Conservation (phyloP, 805 yeast species). For the Huiozyma naganishii region DNA sequence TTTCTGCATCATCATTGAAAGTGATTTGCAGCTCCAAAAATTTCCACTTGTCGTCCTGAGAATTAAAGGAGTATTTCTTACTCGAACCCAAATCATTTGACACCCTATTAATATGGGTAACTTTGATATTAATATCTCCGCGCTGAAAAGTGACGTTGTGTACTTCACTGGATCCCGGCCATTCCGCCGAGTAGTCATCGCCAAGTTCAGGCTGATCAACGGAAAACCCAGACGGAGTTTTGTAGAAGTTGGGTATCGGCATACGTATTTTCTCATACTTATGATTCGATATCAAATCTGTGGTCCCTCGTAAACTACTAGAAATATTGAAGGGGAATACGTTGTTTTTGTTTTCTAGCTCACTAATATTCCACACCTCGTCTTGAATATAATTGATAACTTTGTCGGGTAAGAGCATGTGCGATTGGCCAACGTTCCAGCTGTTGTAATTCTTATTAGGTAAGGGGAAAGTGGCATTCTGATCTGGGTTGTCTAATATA, state of each 20-base stretch:
- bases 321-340: slow-evolving; percentile 37
- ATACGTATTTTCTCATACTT: slow-evolving; percentile 14
- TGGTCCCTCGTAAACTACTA: slow-evolving; percentile 36
- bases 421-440: slow-evolving; percentile 40
- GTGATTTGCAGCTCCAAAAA: slow-evolving; percentile 28
- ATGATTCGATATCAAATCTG: slow-evolving; percentile 19
- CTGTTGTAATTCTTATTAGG: slow-evolving; percentile 34
- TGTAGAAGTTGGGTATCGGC: slow-evolving; percentile 28
- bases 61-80: slow-evolving; percentile 20
- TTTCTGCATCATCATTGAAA: slow-evolving; percentile 36
- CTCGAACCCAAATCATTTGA: slow-evolving; percentile 11
- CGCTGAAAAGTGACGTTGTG: slow-evolving; percentile 22
- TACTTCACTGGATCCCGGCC: slow-evolving; percentile 13
- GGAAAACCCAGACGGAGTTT: slow-evolving; percentile 20
- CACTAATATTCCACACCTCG: slow-evolving; percentile 40
- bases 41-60: slow-evolving; percentile 30
- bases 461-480: slow-evolving; percentile 47
- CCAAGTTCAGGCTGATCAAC: slow-evolving; percentile 20
- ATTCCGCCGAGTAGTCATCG: slow-evolving; percentile 16
- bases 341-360: slow-evolving; percentile 12
- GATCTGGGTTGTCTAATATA: slow-evolving; percentile 33
- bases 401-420: slow-evolving; percentile 49
- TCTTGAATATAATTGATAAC: slow-evolving; percentile 37
- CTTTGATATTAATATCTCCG: slow-evolving; percentile 19
- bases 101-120: slow-evolving; percentile 16